phyloP scores from a whole-genome alignment of 225 moss, liverwort and hornwort species.

The Pseudisothecium myosuroides region DNA sequence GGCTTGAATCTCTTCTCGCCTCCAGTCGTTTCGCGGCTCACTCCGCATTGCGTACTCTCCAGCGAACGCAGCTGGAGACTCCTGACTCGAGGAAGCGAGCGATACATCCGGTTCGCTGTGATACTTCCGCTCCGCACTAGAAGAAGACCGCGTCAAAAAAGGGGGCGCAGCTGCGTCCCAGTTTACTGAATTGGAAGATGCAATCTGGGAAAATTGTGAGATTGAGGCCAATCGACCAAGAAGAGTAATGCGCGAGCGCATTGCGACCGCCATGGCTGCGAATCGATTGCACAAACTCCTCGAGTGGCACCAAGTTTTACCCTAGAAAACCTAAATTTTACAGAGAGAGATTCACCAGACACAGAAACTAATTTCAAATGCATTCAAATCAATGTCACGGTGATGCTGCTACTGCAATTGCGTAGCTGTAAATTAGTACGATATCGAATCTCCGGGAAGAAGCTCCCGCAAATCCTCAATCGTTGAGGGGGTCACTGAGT shows the following conservation, averaged over 20 bases:
- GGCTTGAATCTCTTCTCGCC: slow-evolving; percentile 51
- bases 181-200: neutral
- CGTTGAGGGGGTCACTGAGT: neutral
- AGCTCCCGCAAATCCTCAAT: neutral
- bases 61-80: slow-evolving; percentile 21
- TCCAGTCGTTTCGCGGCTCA: slow-evolving; percentile 52
- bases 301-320: neutral
- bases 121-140: slow-evolving; percentile 2
- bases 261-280: slow-evolving; percentile 18
- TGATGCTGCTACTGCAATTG: neutral
- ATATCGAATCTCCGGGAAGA: neutral
- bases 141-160: neutral
- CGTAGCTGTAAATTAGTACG: neutral
- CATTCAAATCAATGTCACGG: neutral
- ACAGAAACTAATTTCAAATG: neutral
- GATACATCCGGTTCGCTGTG: neutral
- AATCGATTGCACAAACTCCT: neutral
- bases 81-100: neutral
- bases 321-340: neutral
- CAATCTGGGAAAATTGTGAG: neutral
- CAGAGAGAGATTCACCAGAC: neutral
- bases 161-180: neutral
- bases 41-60: slow-evolving; percentile 33
- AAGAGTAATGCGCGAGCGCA: slow-evolving; percentile 7
- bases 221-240: slow-evolving; percentile 6